These are phyloP conservation scores for Tricholoma terreum DNA, from an alignment of 768 basidiomycete species.

Conservation along the genomic window DNA sequence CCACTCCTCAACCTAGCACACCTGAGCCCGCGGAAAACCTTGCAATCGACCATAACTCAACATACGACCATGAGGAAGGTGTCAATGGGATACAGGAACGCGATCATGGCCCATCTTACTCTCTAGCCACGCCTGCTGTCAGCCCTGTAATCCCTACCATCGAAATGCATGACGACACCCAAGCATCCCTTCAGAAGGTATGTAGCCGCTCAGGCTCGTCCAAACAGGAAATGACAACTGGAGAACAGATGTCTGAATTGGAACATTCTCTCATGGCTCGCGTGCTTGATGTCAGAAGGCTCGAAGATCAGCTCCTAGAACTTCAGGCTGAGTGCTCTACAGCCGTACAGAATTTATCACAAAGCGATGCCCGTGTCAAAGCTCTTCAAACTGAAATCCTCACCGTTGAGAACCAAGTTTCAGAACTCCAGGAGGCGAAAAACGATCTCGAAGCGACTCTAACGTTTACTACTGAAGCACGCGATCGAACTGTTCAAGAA, in stretches of 20 bases:
- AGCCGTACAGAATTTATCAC: constrained; percentile 18
- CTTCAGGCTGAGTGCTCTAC: constrained; percentile 16
- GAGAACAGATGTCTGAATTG: constrained; percentile 12
- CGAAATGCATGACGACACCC: neutral
- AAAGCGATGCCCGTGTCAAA: constrained; percentile 24
- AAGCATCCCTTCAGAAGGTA: constrained; percentile 4
- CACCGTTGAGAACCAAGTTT: constrained; percentile 14
- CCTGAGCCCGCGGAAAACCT: constrained; percentile 7
- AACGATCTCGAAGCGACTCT: constrained; percentile 13
- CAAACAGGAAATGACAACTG: constrained; percentile 5
- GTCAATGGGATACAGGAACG: constrained; percentile 1
- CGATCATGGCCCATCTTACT: neutral
- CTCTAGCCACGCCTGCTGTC: neutral
- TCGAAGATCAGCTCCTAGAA: constrained; percentile 18
- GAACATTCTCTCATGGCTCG: constrained; percentile 17
- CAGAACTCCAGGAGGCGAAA: constrained; percentile 15
- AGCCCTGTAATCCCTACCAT: neutral
- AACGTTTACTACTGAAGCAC: constrained; percentile 7
- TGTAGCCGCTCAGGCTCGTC: neutral
- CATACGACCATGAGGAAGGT: neutral
- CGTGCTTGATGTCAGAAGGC: constrained; percentile 11
- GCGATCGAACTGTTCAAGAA: constrained; percentile 15
- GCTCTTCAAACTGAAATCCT: constrained; percentile 18
- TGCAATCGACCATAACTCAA: neutral
- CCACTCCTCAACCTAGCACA: constrained; percentile 47